Percentiles rank a stretch among this genome's conserved stretches.
These are phyloP conservation scores for Penicillium lagena DNA, from an alignment of 495 filamentous ascomycete genomes.

Conservation along the genomic window DNA sequence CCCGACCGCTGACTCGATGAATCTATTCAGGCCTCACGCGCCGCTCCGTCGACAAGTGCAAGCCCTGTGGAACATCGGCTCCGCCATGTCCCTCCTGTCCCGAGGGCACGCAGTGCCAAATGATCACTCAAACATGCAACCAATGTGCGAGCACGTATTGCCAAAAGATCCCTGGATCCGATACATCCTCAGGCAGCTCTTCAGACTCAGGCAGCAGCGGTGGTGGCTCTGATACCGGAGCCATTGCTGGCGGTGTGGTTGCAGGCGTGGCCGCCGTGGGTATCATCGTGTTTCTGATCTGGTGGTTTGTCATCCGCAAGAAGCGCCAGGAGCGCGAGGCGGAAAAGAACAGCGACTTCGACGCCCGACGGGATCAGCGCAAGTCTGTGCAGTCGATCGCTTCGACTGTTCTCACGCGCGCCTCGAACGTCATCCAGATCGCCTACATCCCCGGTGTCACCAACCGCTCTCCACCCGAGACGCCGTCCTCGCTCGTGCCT, in stretches of 20 bases:
- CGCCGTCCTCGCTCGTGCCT: slow-evolving; percentile 76
- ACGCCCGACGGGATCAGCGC: slow-evolving; percentile 68
- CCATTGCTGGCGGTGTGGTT: slow-evolving; percentile 80
- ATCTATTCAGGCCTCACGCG: neutral
- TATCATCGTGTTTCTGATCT: slow-evolving; percentile 70
- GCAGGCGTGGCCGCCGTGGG: slow-evolving; percentile 66
- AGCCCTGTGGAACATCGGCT: slow-evolving; percentile 28
- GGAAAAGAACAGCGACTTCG: slow-evolving; percentile 48
- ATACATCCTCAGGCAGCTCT: slow-evolving; percentile 1
- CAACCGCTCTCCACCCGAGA: slow-evolving; percentile 78
- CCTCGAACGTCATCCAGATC: slow-evolving; percentile 98
- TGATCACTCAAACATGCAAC: slow-evolving; percentile 49
- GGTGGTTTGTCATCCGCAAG: slow-evolving; percentile 80
- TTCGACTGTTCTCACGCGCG: slow-evolving; percentile 89
- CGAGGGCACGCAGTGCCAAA: slow-evolving; percentile 46
- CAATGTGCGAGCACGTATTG: slow-evolving; percentile 56
- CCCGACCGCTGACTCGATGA: neutral
- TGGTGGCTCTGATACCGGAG: slow-evolving; percentile 51
- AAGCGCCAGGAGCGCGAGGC: slow-evolving; percentile 56
- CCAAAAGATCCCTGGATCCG: slow-evolving; percentile 30
- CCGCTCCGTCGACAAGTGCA: slow-evolving; percentile 42
- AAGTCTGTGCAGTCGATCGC: slow-evolving; percentile 89
- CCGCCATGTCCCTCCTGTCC: slow-evolving; percentile 48
- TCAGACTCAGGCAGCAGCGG: slow-evolving; percentile 17
- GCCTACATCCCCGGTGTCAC: slow-evolving; percentile 98